Evolutionary conservation across 768 basidiomycete species (phyloP).

Genomic region (Mycena galopus): DNA sequence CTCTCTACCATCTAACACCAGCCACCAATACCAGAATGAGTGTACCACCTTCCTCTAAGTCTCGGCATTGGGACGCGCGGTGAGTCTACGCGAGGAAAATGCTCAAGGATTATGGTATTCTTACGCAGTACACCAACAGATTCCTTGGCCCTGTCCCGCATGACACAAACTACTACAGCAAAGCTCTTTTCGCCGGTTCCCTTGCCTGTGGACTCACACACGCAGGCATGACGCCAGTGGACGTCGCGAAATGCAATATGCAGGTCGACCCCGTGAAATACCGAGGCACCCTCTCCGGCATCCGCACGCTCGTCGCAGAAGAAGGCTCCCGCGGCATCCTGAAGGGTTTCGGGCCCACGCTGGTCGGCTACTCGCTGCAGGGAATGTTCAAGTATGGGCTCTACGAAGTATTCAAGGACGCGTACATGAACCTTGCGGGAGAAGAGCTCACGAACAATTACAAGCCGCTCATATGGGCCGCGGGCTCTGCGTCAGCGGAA

Average conservation of each 20-base stretch:
- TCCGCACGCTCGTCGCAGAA: constrained; percentile 78
- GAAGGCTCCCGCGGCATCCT: constrained; percentile 90
- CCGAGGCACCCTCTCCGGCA: constrained; percentile 71
- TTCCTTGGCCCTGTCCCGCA: constrained; percentile 81
- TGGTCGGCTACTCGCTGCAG: constrained; percentile 94
- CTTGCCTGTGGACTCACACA: constrained; percentile 92
- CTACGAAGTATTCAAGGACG: constrained; percentile 97
- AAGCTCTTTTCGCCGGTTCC: constrained; percentile 89
- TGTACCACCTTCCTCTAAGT: too few relatives aligned
- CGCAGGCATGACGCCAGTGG: constrained; percentile 88
- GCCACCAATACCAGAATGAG: too few relatives aligned
- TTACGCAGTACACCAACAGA: too few relatives aligned
- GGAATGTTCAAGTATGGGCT: constrained; percentile 99
- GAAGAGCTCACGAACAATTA: constrained; percentile 84
- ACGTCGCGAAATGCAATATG: constrained; percentile 94
- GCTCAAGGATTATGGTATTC: too few relatives aligned
- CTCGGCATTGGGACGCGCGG: too few relatives aligned
- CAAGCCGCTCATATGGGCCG: constrained; percentile 94
- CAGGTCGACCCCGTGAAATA: constrained; percentile 87
- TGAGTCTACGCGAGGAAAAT: too few relatives aligned
- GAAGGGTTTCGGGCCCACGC: constrained; percentile 95
- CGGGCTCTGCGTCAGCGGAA: constrained; percentile 93
- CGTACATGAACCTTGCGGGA: constrained; percentile 90
- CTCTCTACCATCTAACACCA: background rate
- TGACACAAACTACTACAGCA: constrained; percentile 81